Base-by-base conservation (phyloP, 208 protist genomes). In the Blastocrithidia nonstop region DNA sequence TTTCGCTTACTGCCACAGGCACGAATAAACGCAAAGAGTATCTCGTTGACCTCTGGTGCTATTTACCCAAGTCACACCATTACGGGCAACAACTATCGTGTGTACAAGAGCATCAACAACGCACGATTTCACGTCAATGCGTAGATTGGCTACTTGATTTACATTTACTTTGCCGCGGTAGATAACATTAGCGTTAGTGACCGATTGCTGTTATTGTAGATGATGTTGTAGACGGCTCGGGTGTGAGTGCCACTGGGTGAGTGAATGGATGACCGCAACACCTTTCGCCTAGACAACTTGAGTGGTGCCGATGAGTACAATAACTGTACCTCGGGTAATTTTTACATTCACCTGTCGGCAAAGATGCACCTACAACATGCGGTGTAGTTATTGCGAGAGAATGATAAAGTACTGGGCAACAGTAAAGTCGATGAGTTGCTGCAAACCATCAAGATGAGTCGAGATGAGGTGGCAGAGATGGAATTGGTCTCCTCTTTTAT, bases 281-380 rank as follows among this genome's bases (percentile, higher is more conserved):
- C 69, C 21, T 93, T 93, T 52, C 66, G 74, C 33, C 48, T 93
- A 6, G 79, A 93, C 45, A 88, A 87, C 61, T 80, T 89, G 25
- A 69, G 66, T 8, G 80, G 84, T 8, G 60, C 72, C 5, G 84
- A 93, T 57, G 65, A 81, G 53, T 85, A 93, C 57, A 89, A 88
- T 51, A 67, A 58, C 33, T 71, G 61, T 44, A 61, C 66, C 4
- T 71, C 66, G 1, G 79, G 79, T 28, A 93, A 88, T 54, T 93
- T 93, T 56, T 93, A 90, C 65, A 66, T 88, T 32, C 62, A 87
- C 49, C 65, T 93, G 33, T 86, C 74, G n/a, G 84, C 75, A n/a
- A 75, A 81, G 45, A 48, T 72, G 39, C 84, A 93, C 61, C 38
- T 93, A 33, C 45, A 48, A 4, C 44, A 46, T 42, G 68, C 76